These are phyloP conservation scores for Lentinula lateritia DNA, from an alignment of 768 basidiomycete genomes.

Conservation along the genomic window DNA sequence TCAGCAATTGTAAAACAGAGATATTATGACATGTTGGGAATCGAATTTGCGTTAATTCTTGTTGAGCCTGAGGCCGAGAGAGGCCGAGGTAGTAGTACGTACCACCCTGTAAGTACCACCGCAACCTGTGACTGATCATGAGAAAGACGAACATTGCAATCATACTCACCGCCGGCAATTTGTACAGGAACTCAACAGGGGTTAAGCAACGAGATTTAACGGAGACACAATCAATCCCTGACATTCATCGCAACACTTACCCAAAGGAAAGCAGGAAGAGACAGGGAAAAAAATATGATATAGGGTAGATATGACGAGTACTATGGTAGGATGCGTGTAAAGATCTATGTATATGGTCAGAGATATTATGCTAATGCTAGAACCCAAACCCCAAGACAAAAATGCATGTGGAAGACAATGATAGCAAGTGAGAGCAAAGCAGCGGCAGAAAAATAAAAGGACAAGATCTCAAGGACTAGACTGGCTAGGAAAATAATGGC, in stretches of 20 bases:
- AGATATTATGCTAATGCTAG: background rate
- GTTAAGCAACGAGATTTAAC: background rate
- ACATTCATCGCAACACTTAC: too few species aligned
- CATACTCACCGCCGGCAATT: background rate
- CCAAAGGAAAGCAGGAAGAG: background rate
- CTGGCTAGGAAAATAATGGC: background rate
- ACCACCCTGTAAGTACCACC: too few species aligned
- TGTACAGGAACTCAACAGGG: background rate
- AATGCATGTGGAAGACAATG: background rate
- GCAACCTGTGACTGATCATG: too few species aligned
- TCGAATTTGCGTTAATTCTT: too few species aligned
- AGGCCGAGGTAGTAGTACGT: too few species aligned
- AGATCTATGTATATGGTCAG: background rate
- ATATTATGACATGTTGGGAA: background rate
- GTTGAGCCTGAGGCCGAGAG: too few species aligned
- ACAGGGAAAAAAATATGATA: background rate
- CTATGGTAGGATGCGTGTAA: background rate
- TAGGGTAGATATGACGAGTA: background rate
- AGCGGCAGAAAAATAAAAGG: background rate
- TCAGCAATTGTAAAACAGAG: background rate
- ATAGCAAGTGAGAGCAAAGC: constrained; percentile 1
- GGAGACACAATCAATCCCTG: too few species aligned
- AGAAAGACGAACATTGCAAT: too few species aligned
- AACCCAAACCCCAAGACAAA: background rate
- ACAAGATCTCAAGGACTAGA: background rate